Percentiles rank a stretch among this genome's conserved stretches.
Evolutionary conservation across 179 eudicot genomes (phyloP).

Genomic region (Spinacia oleracea): DNA sequence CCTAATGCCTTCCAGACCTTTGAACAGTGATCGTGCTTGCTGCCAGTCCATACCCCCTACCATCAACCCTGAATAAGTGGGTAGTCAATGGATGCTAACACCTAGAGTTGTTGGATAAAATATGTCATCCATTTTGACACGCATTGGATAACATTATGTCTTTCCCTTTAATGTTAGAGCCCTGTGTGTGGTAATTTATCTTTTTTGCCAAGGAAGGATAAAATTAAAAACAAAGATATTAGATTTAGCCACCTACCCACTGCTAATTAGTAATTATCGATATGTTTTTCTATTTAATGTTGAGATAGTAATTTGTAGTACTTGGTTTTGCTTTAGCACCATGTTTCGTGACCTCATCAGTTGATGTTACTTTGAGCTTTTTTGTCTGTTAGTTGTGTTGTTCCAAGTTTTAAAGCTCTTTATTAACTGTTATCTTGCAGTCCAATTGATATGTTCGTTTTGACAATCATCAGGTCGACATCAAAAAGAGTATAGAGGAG

Average conservation of each 20-base stretch:
- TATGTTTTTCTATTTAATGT: not conserved
- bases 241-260: too few species aligned
- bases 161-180: not conserved
- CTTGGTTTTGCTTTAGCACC: not conserved
- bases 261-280: not conserved
- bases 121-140: not conserved
- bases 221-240: too few species aligned
- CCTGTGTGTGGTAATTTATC: not conserved
- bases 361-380: not conserved
- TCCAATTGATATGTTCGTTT: conserved; percentile 11
- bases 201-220: too few species aligned
- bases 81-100: not conserved
- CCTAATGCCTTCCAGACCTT: not conserved
- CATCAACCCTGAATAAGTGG: not conserved
- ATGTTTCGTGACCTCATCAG: not conserved
- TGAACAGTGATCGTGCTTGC: not conserved
- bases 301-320: not conserved
- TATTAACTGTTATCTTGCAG: not conserved
- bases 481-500: conserved; percentile 73
- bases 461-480: conserved; percentile 55
- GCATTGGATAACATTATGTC: not conserved
- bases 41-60: not conserved
- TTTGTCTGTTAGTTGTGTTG: not conserved
- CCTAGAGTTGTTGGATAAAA: conserved; percentile 3
- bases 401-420: not conserved